A percentile compares a stretch with the other conserved stretches of the same genome.
phyloP scores from a whole-genome alignment of 352 stramenopile genomes.

The Globisporangium echinulatum region DNA sequence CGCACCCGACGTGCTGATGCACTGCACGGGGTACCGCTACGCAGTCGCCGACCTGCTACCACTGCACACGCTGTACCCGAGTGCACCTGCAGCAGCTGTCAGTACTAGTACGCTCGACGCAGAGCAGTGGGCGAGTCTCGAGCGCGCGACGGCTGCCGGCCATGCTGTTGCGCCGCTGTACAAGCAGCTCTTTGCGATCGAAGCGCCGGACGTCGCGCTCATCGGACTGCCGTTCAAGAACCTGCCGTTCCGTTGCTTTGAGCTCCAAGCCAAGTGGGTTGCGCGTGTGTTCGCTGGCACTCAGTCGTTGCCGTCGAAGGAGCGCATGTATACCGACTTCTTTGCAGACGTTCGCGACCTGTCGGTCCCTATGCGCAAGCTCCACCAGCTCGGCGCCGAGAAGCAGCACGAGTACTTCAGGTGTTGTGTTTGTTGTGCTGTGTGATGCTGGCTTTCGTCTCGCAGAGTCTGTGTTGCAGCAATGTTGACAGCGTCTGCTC shows the following conservation, averaged over 20 bases:
- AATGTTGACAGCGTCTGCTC: constrained; percentile 1
- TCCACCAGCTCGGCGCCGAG: constrained; percentile 58
- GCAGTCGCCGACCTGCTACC: constrained; percentile 44
- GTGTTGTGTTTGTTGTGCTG: constrained; percentile 11
- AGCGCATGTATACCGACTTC: constrained; percentile 68
- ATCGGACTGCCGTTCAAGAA: constrained; percentile 71
- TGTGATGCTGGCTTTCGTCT: background rate
- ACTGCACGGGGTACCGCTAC: constrained; percentile 75
- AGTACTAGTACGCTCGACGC: constrained; percentile 14
- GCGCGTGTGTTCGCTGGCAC: constrained; percentile 44
- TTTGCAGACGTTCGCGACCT: constrained; percentile 34
- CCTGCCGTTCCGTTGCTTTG: constrained; percentile 74
- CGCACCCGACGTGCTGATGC: constrained; percentile 68
- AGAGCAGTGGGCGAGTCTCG: constrained; percentile 23
- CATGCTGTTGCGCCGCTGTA: constrained; percentile 57
- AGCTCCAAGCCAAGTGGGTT: constrained; percentile 71
- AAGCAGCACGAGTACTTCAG: constrained; percentile 46
- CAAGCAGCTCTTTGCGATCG: constrained; percentile 74
- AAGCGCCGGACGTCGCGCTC: constrained; percentile 67
- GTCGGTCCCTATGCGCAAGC: constrained; percentile 39
- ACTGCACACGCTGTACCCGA: constrained; percentile 39
- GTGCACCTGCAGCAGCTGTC: constrained; percentile 5
- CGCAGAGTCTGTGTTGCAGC: background rate
- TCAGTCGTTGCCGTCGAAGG: constrained; percentile 38
- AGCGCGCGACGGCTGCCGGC: constrained; percentile 21